Base-by-base conservation (phyloP, 352 stramenopile genomes). In the Blastocystis sp. region DNA sequence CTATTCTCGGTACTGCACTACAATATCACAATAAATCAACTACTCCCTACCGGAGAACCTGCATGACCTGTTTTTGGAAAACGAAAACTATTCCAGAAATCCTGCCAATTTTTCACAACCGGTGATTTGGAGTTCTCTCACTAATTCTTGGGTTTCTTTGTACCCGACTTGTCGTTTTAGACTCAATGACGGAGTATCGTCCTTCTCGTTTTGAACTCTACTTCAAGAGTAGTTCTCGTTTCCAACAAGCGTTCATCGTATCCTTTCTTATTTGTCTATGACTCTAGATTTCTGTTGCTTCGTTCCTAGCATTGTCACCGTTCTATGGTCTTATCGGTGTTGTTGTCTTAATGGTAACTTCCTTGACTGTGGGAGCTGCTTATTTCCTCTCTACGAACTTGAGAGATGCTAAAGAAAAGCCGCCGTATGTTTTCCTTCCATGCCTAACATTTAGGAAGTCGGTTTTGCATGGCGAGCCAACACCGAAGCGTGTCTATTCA, bases 181-280 rank as follows among this genome's bases (percentile, higher is more conserved):
- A 61, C 12, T 32, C 19, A 61, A 61, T 61, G 54, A 32, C 27
- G 3, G 54, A 61, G 12, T 32, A 61, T 32, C 54, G 54, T 7
- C 63, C 63, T n/a, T 74, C 63, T 16, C 63, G 63, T 27, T 74
- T 74, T 74, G 63, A 74, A 43, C 1, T 74, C 3, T 74, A 46
- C 35, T 74, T 74, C 21, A 46, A 27, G 63, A 51, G 63, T 49
- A 54, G 63, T 46, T 24, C 63, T 43, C 32, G 29, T 49, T 37
- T 49, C 0, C 63, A 74, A 46, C 63, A 74, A 43, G 35, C 63
- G 43, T 43, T 74, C 14, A 74, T 74, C 63, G 63, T 74, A 52
- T 27, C 12, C 1, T 7, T 37, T 1, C 11, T 46, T 2, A 1
- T 3, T 1, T 27, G 19, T 7, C 49, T 5, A 27, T 43, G 19